Evolutionary conservation across 2,329 filamentous ascomycete genomes (phyloP).

Genomic region (Graphium sp.): DNA sequence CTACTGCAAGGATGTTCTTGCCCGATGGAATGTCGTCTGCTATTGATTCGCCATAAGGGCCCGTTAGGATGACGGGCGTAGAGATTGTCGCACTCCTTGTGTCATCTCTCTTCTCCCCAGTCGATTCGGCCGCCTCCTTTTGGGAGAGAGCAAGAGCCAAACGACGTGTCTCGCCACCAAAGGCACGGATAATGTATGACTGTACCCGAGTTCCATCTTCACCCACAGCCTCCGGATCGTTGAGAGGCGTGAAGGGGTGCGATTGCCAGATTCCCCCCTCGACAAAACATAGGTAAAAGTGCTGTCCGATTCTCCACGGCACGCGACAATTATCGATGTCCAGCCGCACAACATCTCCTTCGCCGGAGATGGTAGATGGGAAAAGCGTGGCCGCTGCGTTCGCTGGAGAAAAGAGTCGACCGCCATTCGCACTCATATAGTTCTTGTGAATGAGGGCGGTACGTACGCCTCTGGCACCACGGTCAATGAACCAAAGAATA

Average conservation of each 20-base stretch:
- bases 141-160: conserved; percentile 26
- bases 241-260: conserved; percentile 53
- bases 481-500: conserved; percentile 48
- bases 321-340: conserved; percentile 46
- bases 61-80: conserved; percentile 41
- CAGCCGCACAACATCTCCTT: conserved; percentile 46
- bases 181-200: conserved; percentile 40
- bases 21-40: conserved; percentile 20
- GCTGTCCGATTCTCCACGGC: conserved; percentile 49
- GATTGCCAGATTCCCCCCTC: conserved; percentile 54
- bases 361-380: conserved; percentile 30
- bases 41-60: conserved; percentile 42
- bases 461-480: conserved; percentile 38
- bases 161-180: conserved; percentile 40
- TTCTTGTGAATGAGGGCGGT: conserved; percentile 44
- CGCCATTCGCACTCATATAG: conserved; percentile 21
- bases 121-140: conserved; percentile 13
- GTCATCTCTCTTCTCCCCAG: conserved; percentile 4
- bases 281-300: conserved; percentile 55
- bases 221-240: conserved; percentile 22
- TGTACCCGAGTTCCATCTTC: conserved; percentile 23
- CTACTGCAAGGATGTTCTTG: conserved; percentile 21
- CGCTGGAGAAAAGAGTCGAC: conserved; percentile 6
- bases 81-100: conserved; percentile 10
- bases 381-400: conserved; percentile 27